These are phyloP conservation scores for Pichia sp. DNA, from an alignment of 1,139 yeast genomes.

Conservation along the genomic window DNA sequence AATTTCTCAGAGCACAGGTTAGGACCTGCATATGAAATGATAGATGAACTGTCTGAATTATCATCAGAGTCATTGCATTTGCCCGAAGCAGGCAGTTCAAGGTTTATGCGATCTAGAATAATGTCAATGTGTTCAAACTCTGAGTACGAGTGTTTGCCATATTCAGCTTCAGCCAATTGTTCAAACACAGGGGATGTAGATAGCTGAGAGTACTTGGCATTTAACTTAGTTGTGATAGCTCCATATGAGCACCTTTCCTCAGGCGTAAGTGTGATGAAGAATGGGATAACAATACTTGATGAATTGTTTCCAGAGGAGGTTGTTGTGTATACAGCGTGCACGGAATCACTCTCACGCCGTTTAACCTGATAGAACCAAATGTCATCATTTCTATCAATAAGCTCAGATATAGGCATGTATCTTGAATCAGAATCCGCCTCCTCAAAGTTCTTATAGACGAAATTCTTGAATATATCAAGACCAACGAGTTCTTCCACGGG, in stretches of 20 bases:
- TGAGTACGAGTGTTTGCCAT: slow-evolving; percentile 23
- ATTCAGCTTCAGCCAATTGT: slow-evolving; percentile 14
- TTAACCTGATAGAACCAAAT: slow-evolving; percentile 66
- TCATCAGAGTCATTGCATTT: too few relatives aligned
- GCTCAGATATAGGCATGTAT: slow-evolving; percentile 62
- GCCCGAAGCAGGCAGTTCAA: too few relatives aligned
- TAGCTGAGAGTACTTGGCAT: slow-evolving; percentile 34
- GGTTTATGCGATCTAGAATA: too few relatives aligned
- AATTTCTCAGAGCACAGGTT: neutral
- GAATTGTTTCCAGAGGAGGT: slow-evolving; percentile 26
- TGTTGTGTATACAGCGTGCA: slow-evolving; percentile 66
- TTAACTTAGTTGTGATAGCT: slow-evolving; percentile 48
- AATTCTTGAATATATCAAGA: slow-evolving; percentile 64
- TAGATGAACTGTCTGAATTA: neutral
- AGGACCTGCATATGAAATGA: neutral
- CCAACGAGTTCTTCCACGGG: slow-evolving; percentile 43
- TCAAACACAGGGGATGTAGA: slow-evolving; percentile 30
- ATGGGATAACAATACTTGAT: slow-evolving; percentile 60
- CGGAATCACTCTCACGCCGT: slow-evolving; percentile 35
- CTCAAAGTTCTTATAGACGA: slow-evolving; percentile 66
- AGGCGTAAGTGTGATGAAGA: slow-evolving; percentile 49
- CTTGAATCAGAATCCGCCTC: slow-evolving; percentile 47
- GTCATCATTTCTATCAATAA: slow-evolving; percentile 57
- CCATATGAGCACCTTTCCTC: slow-evolving; percentile 48
- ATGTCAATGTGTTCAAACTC: too few relatives aligned